These are phyloP conservation scores for Thermothielavioides terrestris DNA, from an alignment of 495 filamentous ascomycete genomes.

Conservation along the genomic window DNA sequence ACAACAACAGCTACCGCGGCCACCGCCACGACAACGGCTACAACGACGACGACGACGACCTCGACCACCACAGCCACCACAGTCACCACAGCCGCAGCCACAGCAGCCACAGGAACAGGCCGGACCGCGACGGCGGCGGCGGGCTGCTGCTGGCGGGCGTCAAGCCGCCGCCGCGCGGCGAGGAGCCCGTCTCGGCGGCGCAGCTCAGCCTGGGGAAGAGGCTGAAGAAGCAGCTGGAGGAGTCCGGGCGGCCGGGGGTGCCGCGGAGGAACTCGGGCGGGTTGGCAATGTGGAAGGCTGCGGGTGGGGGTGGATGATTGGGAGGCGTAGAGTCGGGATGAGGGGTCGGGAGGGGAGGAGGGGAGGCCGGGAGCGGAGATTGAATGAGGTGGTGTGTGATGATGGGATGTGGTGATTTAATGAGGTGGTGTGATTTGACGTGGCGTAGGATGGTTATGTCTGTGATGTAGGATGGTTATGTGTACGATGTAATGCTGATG, in stretches of 20 bases:
- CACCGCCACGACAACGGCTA: not conserved
- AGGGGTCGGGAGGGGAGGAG: not conserved
- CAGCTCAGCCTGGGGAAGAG: slow-evolving; percentile 38
- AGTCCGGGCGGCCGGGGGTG: slow-evolving; percentile 17
- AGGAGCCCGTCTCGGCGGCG: slow-evolving; percentile 35
- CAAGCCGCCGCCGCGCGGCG: slow-evolving; percentile 15
- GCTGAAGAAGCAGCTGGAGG: slow-evolving; percentile 33
- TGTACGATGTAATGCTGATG: not conserved
- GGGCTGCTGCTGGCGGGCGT: slow-evolving; percentile 3
- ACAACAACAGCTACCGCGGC: too few species aligned
- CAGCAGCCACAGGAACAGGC: slow-evolving; percentile 22
- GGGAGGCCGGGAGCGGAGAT: not conserved
- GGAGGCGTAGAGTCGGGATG: not conserved
- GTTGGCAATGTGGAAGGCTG: slow-evolving; percentile 18
- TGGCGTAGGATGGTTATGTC: too few species aligned
- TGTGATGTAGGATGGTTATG: too few species aligned
- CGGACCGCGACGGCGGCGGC: slow-evolving; percentile 27
- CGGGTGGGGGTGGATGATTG: not conserved
- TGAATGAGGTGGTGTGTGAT: too few species aligned
- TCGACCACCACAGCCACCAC: not conserved
- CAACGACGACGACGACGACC: not conserved
- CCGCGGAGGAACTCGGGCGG: slow-evolving; percentile 21
- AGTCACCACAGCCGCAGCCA: not conserved
- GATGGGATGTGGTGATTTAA: too few species aligned
- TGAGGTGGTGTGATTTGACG: too few species aligned